Evolutionary conservation across 176 grass and related monocot genomes (phyloP).

Genomic region (Paspalum notatum): DNA sequence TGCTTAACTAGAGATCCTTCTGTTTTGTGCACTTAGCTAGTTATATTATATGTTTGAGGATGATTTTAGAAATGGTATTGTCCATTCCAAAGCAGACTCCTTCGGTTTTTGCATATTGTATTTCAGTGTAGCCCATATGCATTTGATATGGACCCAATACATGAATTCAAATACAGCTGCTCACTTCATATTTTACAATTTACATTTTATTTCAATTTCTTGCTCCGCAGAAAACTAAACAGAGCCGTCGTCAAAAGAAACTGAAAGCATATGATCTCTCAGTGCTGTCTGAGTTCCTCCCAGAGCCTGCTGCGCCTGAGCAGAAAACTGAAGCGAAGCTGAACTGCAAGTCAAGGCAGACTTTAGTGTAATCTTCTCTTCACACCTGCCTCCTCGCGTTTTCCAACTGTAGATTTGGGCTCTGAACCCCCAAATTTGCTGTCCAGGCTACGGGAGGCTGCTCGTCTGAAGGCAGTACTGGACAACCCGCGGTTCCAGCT

Average conservation of each 20-base stretch:
- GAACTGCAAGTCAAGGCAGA: slow-evolving; percentile 79
- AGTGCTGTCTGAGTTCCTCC: slow-evolving; percentile 65
- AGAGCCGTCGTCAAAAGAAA: slow-evolving; percentile 61
- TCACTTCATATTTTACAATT: neutral
- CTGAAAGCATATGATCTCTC: slow-evolving; percentile 89
- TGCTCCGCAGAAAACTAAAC: slow-evolving; percentile 60
- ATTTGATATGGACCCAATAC: neutral
- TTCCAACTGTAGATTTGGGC: neutral
- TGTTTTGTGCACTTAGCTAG: neutral
- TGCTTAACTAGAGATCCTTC: neutral
- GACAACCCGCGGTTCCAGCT: slow-evolving; percentile 49
- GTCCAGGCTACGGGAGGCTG: slow-evolving; percentile 53
- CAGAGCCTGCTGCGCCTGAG: slow-evolving; percentile 36
- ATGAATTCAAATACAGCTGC: neutral
- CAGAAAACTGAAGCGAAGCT: slow-evolving; percentile 50
- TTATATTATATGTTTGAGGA: neutral
- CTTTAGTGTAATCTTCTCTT: slow-evolving; percentile 60
- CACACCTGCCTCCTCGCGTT: neutral
- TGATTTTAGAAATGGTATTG: neutral
- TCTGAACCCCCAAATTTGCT: neutral
- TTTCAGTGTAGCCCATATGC: neutral
- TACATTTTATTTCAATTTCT: neutral
- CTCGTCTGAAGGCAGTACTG: slow-evolving; percentile 58
- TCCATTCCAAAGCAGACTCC: neutral
- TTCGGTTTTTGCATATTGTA: neutral